Evolutionary conservation across 2,329 filamentous ascomycete genomes (phyloP).

Genomic region (Shiraia sp.): DNA sequence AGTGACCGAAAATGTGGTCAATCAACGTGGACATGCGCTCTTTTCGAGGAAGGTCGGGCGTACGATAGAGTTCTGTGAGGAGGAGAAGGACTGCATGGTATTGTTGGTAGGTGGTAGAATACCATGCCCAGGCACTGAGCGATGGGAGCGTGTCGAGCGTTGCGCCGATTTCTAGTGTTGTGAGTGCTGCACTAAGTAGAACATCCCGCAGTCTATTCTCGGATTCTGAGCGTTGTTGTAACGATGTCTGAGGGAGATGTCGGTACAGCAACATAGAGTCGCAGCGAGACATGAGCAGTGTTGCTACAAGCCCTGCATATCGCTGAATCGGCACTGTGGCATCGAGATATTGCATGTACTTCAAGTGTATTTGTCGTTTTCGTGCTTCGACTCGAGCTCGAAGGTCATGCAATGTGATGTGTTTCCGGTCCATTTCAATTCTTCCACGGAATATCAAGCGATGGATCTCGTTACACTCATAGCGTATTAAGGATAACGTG

Average conservation of each 20-base stretch:
- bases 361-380: constrained; percentile 40
- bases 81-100: constrained; percentile 44
- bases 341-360: constrained; percentile 41
- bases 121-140: constrained; percentile 42
- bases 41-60: constrained; percentile 38
- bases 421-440: constrained; percentile 45
- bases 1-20: constrained; percentile 46
- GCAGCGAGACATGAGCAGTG: constrained; percentile 43
- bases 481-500: constrained; percentile 41
- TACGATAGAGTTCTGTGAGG: constrained; percentile 44
- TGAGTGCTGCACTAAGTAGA: constrained; percentile 41
- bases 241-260: constrained; percentile 41
- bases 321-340: constrained; percentile 39
- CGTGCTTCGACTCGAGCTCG: constrained; percentile 39
- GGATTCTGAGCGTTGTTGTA: constrained; percentile 39
- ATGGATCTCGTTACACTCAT: constrained; percentile 45
- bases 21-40: constrained; percentile 46
- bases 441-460: constrained; percentile 43
- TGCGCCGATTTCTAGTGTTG: constrained; percentile 44
- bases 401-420: constrained; percentile 42
- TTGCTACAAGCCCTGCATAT: constrained; percentile 44
- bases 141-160: constrained; percentile 44
- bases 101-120: constrained; percentile 45
- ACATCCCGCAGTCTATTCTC: constrained; percentile 44
- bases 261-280: constrained; percentile 46